Base-by-base conservation (phyloP, 2,329 filamentous ascomycete genomes). In the Penicillium decumbens region DNA sequence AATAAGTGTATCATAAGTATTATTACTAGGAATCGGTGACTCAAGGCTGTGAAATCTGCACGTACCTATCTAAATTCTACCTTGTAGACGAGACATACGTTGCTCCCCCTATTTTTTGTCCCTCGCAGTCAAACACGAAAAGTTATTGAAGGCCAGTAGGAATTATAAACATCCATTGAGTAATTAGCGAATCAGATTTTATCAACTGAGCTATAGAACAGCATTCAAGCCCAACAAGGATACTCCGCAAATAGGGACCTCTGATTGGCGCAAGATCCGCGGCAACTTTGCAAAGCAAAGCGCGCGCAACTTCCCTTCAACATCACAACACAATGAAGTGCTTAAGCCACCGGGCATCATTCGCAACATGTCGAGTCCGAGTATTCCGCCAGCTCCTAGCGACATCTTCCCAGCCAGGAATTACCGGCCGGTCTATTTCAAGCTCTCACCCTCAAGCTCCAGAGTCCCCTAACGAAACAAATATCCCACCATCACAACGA, bases 331-430 rank as follows among this genome's bases (percentile, higher is more conserved):
- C 12, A 44, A 70, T 70, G 67, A 56, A 63, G 45, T 64, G 60
- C 39, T 43, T 59, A 9, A 55, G 53, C 43, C 41, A 50, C 13
- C 61, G 57, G 13, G 15, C 64, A 2, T 62, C 67, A 4, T 67
- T 66, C 50, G 56, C 63, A 15, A 62, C 61, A 57, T 70, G 65
- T 65, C 67, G 67, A 25, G 46, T 70, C 2, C 51, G 30, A 25
- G 43, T 61, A 4, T 66, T 67, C 18, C 59, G 51, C 18, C 59
- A 57, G 18, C 40, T 67, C 30, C 51, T 53, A 1, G 33, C 18
- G 3, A 52, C 35, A 20, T 43, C 43, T 1, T 25, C 30, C 10
- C 12, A n/a, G 27, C 33, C 35, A 23, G 41, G 18, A 28, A 27
- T 27, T 12, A 38, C 41, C 6, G 49, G 44, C 39, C 56, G 53